Percentiles rank a stretch among this genome's conserved stretches.
These are phyloP conservation scores for Maudiozyma bulderi DNA, from an alignment of 805 yeast genomes.

Conservation along the genomic window DNA sequence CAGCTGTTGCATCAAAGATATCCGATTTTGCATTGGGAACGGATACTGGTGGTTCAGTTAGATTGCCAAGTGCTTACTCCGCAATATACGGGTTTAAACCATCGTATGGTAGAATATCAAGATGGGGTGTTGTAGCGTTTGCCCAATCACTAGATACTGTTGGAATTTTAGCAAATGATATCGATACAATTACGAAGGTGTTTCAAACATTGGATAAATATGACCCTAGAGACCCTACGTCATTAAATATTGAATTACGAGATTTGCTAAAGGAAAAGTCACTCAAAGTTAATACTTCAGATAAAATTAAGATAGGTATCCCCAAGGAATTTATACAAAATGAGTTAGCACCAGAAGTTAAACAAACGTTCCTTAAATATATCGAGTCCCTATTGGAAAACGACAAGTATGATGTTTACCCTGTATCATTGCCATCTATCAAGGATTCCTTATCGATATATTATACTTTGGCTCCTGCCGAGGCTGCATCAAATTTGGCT, in stretches of 20 bases:
- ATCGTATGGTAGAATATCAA: slow-evolving; percentile 79
- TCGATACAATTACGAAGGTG: slow-evolving; percentile 38
- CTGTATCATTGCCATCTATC: slow-evolving; percentile 65
- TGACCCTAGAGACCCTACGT: slow-evolving; percentile 78
- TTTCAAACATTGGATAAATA: slow-evolving; percentile 46
- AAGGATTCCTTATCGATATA: slow-evolving; percentile 65
- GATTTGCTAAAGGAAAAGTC: slow-evolving; percentile 3
- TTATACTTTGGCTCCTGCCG: slow-evolving; percentile 83
- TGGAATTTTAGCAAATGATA: slow-evolving; percentile 57
- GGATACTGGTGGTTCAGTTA: slow-evolving; percentile 94
- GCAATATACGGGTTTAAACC: slow-evolving; percentile 87
- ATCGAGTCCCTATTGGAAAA: slow-evolving; percentile 35
- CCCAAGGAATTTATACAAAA: slow-evolving; percentile 55
- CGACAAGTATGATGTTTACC: slow-evolving; percentile 42
- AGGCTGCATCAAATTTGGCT: slow-evolving; percentile 86
- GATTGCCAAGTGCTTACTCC: slow-evolving; percentile 85
- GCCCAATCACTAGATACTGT: slow-evolving; percentile 94
- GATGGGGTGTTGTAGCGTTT: slow-evolving; percentile 88
- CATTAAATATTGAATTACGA: slow-evolving; percentile 34
- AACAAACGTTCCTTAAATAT: slow-evolving; percentile 38
- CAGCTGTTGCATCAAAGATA: slow-evolving; percentile 67
- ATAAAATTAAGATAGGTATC: slow-evolving; percentile 51
- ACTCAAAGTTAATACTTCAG: slow-evolving; percentile 7
- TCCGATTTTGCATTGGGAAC: slow-evolving; percentile 76
- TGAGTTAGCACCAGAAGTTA: slow-evolving; percentile 42